These are phyloP conservation scores for Sistotremastrum niveocremeum DNA, from an alignment of 768 basidiomycete genomes.

Conservation along the genomic window DNA sequence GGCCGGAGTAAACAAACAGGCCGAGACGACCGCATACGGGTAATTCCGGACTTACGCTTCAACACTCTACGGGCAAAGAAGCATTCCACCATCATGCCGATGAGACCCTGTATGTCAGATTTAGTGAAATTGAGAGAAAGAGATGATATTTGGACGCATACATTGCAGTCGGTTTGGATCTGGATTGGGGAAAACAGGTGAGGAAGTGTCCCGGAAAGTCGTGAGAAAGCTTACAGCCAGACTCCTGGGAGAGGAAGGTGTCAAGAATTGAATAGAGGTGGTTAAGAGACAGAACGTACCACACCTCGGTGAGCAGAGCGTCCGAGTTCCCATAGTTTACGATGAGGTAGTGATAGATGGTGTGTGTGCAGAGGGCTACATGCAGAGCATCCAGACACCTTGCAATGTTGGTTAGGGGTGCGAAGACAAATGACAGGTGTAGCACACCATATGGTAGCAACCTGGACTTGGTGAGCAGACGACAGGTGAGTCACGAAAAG, in stretches of 20 bases:
- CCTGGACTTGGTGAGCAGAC: neutral
- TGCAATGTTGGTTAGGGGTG: neutral
- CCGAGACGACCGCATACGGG: neutral
- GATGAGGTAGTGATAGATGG: conserved; percentile 38
- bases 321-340: conserved; percentile 26
- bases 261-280: neutral
- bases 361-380: conserved; percentile 27
- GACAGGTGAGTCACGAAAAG: neutral
- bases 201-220: too few relatives aligned
- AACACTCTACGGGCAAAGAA: conserved; percentile 41
- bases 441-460: neutral
- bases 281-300: conserved; percentile 18
- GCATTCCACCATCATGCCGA: conserved; percentile 36
- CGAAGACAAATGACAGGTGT: neutral
- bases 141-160: conserved; percentile 10
- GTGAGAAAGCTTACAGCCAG: conserved; percentile 8
- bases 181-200: conserved; percentile 9
- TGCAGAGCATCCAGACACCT: conserved; percentile 33
- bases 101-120: conserved; percentile 23
- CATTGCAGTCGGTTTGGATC: conserved; percentile 41
- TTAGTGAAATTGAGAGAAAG: neutral
- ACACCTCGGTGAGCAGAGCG: conserved; percentile 25
- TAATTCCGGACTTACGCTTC: conserved; percentile 23
- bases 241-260: conserved; percentile 5
- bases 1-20: neutral